phyloP scores from a whole-genome alignment of 73 alveolate genomes.

The Paramecium pentaurelia region DNA sequence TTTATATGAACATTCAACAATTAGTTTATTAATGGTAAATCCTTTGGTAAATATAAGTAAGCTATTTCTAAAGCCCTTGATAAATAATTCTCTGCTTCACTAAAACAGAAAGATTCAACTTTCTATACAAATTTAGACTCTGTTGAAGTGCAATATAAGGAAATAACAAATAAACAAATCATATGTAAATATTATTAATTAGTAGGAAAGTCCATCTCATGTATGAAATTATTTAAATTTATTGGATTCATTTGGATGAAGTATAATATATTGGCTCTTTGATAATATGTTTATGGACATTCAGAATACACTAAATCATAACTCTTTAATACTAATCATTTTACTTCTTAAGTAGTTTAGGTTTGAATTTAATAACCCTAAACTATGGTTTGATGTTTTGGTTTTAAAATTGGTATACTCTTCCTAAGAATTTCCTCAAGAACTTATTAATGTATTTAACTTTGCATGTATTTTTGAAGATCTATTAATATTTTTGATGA shows the following conservation, averaged over 20 bases:
- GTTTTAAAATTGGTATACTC: not conserved
- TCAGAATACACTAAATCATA: not conserved
- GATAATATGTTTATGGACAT: not conserved
- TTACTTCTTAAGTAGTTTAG: not conserved
- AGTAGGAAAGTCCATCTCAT: not conserved
- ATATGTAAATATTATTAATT: not conserved
- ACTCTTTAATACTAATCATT: conserved; percentile 24
- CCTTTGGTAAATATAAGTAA: conserved; percentile 48
- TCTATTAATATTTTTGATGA: not conserved
- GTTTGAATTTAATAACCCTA: not conserved
- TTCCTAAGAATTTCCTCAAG: not conserved
- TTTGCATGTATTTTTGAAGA: not conserved
- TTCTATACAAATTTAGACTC: conserved; percentile 54
- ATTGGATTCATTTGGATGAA: conserved; percentile 27
- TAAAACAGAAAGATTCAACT: not conserved
- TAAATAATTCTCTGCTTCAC: conserved; percentile 54
- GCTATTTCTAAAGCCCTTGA: conserved; percentile 57
- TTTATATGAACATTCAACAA: conserved; percentile 52
- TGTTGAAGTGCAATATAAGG: conserved; percentile 60
- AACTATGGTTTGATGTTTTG: not conserved
- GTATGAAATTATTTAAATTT: not conserved
- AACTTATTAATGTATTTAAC: not conserved
- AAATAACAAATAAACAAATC: conserved; percentile 17
- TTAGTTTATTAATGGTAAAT: conserved; percentile 35
- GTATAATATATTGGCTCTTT: not conserved